Evolutionary conservation across 2,329 filamentous ascomycete genomes (phyloP).

Genomic region (Alternaria conjuncta): DNA sequence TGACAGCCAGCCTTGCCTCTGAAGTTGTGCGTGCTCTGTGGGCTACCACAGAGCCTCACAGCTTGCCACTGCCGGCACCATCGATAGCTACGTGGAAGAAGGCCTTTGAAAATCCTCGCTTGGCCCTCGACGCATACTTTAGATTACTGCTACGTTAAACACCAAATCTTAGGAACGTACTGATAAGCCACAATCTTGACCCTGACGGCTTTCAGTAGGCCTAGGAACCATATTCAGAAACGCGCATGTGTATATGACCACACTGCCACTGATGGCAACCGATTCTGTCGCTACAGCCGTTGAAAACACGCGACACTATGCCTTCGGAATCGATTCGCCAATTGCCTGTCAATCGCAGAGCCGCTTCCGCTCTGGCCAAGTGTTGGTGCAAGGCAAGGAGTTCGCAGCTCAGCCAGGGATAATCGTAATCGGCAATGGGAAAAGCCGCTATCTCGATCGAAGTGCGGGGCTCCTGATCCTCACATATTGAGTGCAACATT

Average conservation of each 20-base stretch:
- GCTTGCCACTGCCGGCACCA: not conserved
- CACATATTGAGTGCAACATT: not conserved
- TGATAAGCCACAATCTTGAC: not conserved
- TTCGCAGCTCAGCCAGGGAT: not conserved
- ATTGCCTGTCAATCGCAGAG: not conserved
- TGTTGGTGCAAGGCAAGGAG: not conserved
- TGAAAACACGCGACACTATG: too few species aligned
- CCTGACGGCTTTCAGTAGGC: not conserved
- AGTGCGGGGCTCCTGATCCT: not conserved
- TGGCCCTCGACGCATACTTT: not conserved
- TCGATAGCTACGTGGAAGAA: not conserved
- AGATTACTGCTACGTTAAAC: rapidly evolving
- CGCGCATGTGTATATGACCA: not conserved
- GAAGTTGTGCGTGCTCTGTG: not conserved
- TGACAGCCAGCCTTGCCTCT: not conserved
- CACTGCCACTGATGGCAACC: too few species aligned
- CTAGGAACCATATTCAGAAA: not conserved
- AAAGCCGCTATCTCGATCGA: not conserved
- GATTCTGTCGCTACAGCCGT: not conserved
- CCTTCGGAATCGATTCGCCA: not conserved
- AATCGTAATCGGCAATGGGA: not conserved
- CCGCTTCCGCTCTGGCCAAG: not conserved
- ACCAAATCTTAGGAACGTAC: too few species aligned
- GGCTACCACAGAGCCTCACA: not conserved
- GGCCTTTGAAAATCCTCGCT: rapidly evolving